These are phyloP conservation scores for Pseudogymnoascus verrucosus DNA, from an alignment of 2,329 filamentous ascomycete species.

Conservation along the genomic window DNA sequence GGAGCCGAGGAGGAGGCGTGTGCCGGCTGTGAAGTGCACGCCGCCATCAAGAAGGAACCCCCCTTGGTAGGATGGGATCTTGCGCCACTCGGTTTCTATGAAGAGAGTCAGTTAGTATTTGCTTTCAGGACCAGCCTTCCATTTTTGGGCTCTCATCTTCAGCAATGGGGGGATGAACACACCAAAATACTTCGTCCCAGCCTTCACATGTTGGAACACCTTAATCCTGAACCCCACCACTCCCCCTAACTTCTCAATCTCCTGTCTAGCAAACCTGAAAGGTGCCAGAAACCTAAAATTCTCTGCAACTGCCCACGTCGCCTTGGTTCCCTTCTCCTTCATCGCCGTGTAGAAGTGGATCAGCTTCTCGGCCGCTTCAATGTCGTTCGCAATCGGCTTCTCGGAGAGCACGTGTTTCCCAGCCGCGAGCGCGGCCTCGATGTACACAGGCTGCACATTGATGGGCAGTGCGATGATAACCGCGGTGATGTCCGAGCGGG, in stretches of 20 bases:
- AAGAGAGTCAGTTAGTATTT: constrained; percentile 11
- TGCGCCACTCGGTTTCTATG: constrained; percentile 52
- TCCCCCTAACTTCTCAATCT: constrained; percentile 44
- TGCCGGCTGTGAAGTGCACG: constrained; percentile 61
- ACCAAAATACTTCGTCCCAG: constrained; percentile 39
- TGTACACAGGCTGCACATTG: constrained; percentile 38
- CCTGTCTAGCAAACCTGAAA: constrained; percentile 43
- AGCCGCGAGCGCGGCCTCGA: constrained; percentile 40
- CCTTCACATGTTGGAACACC: constrained; percentile 36
- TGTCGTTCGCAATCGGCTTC: constrained; percentile 45
- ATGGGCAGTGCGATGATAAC: constrained; percentile 42
- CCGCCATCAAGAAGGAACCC: constrained; percentile 71
- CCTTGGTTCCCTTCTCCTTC: constrained; percentile 23
- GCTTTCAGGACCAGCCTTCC: not conserved
- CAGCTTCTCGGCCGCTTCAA: constrained; percentile 40
- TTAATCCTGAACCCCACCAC: constrained; percentile 46
- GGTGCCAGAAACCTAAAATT: constrained; percentile 60
- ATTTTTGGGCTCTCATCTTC: not conserved
- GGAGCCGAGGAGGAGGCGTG: constrained; percentile 49
- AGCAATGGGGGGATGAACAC: not conserved
- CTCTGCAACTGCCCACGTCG: constrained; percentile 57
- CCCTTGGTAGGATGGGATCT: constrained; percentile 62
- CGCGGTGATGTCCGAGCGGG: constrained; percentile 26
- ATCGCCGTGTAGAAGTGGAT: constrained; percentile 36
- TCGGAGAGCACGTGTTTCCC: constrained; percentile 48